Evolutionary conservation across 371 early-diverging fungal species (phyloP).

Genomic region (Zopfochytrium polystomum): DNA sequence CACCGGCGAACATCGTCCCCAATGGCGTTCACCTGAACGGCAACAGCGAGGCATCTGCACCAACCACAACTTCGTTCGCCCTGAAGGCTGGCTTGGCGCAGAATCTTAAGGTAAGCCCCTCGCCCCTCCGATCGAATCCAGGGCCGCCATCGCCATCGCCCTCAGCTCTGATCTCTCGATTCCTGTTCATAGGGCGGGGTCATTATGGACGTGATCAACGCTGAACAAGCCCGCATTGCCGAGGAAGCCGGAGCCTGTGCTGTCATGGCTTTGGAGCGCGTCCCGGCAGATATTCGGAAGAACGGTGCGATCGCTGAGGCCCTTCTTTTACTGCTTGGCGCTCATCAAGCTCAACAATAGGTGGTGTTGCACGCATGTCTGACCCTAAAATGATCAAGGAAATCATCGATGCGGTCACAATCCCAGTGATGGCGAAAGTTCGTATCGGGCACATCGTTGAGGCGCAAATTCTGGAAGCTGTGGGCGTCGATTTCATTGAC

Average conservation of each 20-base stretch:
- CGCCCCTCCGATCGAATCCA: not conserved
- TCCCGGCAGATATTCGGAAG: constrained; percentile 97
- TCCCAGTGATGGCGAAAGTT: constrained; percentile 98
- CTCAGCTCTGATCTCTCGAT: not conserved
- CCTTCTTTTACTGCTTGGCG: not conserved
- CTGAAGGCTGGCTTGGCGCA: constrained; percentile 93
- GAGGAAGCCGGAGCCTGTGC: constrained; percentile 98
- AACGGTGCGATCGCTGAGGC: constrained; percentile 60
- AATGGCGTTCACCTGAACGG: constrained; percentile 40
- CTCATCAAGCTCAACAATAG: constrained; percentile 35
- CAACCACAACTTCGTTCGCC: constrained; percentile 36
- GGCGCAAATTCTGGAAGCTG: constrained; percentile 88
- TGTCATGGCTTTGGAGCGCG: constrained; percentile 97
- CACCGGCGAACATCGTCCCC: constrained; percentile 69
- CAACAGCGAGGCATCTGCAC: constrained; percentile 41
- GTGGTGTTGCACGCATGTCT: constrained; percentile 97
- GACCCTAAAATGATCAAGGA: constrained; percentile 97
- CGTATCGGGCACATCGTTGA: constrained; percentile 98
- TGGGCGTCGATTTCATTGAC: constrained; percentile 94
- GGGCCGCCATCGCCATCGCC: not conserved
- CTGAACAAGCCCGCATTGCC: constrained; percentile 95
- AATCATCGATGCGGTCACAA: constrained; percentile 91
- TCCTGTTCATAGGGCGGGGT: constrained; percentile 77
- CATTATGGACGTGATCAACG: constrained; percentile 93
- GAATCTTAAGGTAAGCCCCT: constrained; percentile 83